Percentiles rank a stretch among this genome's conserved stretches.
These are phyloP conservation scores for Corylus avellana DNA, from an alignment of 306 rosid species.

Conservation along the genomic window DNA sequence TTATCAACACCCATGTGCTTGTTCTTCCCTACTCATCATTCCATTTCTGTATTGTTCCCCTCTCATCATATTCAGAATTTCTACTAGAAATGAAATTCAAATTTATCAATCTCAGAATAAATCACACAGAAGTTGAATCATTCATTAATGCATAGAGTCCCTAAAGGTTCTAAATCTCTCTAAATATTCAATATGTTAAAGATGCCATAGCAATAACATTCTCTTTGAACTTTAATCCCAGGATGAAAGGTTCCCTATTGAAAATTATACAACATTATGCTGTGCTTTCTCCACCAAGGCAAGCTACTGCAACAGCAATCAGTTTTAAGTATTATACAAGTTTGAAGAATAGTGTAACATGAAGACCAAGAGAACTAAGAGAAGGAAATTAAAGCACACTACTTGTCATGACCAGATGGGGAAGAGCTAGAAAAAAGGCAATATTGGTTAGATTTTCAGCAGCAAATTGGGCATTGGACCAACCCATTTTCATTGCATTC, in stretches of 20 bases:
- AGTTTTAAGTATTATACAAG: conserved; percentile 7
- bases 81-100: background rate
- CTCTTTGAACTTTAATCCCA: background rate
- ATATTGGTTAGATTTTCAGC: conserved; percentile 37
- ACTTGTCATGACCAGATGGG: background rate
- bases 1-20: conserved; percentile 49
- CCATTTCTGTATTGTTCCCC: conserved; percentile 26
- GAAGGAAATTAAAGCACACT: background rate
- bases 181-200: background rate
- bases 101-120: background rate
- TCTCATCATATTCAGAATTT: conserved; percentile 18
- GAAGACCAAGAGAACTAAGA: conserved; percentile 11
- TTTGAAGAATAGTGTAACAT: background rate
- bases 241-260: background rate
- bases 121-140: background rate
- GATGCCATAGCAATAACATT: background rate
- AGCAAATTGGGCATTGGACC: conserved; percentile 74
- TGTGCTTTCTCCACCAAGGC: background rate
- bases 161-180: background rate
- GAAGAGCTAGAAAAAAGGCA: conserved; percentile 8
- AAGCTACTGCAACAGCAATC: conserved; percentile 13
- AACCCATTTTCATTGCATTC: conserved; percentile 91
- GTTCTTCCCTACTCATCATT: conserved; percentile 34
- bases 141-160: background rate
- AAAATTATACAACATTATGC: background rate